phyloP scores from a whole-genome alignment of 1,284 basidiomycete genomes.

The Cutaneotrichosporon sp. region DNA sequence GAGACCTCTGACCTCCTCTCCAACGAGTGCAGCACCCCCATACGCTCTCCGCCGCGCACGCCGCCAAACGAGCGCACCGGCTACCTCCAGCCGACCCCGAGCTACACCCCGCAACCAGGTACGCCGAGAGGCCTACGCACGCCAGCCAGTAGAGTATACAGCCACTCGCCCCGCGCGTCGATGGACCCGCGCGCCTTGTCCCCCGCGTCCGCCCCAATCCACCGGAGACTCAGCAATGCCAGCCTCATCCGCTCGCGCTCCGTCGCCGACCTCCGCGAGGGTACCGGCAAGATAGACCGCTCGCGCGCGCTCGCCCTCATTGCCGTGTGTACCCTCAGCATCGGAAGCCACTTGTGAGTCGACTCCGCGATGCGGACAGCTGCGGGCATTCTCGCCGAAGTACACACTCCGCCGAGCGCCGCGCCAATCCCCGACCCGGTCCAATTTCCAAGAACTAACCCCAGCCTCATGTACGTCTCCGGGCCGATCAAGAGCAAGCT shows the following conservation, averaged over 20 bases:
- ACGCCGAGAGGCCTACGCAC: neutral
- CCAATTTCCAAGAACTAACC: constrained; percentile 10
- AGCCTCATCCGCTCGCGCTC: constrained; percentile 16
- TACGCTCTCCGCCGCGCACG: neutral
- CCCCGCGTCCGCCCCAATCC: neutral
- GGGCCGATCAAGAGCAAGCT: constrained; percentile 73
- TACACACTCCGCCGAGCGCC: no score
- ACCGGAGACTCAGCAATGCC: constrained; percentile 17
- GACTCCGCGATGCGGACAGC: neutral
- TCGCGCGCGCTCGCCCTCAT: constrained; percentile 58
- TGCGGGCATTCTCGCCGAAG: neutral
- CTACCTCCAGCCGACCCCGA: neutral
- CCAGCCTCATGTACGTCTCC: constrained; percentile 68
- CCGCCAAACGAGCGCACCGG: neutral
- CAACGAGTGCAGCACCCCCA: constrained; percentile 18
- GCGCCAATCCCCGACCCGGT: neutral
- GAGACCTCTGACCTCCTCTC: constrained; percentile 16
- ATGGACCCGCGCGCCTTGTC: neutral
- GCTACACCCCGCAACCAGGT: constrained; percentile 1
- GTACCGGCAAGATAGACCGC: constrained; percentile 8
- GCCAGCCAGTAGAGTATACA: no score
- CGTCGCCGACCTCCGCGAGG: constrained; percentile 7
- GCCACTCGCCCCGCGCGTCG: neutral
- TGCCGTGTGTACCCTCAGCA: constrained; percentile 70
- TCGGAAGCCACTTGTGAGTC: constrained; percentile 73